phyloP scores from a whole-genome alignment of 768 basidiomycete genomes.

The Suillus plorans region DNA sequence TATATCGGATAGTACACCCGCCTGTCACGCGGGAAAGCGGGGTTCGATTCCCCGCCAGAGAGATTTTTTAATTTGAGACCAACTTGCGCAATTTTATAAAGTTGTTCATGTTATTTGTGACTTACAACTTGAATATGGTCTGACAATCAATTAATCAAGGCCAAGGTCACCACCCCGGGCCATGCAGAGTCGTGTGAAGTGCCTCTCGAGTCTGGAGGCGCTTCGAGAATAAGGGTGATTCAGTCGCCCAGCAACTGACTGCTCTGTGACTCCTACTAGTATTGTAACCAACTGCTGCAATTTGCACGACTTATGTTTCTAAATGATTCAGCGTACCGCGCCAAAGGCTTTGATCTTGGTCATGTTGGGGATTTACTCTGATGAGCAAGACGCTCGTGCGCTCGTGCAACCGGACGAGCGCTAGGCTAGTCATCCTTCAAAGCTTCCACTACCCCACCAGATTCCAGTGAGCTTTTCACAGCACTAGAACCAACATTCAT shows the following conservation, averaged over 20 bases:
- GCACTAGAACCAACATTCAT: neutral
- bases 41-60: constrained; percentile 36
- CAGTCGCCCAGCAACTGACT: too few species aligned
- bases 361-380: too few species aligned
- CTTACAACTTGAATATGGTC: too few species aligned
- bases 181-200: too few species aligned
- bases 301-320: neutral
- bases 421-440: neutral
- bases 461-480: neutral
- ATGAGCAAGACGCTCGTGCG: neutral
- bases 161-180: too few species aligned
- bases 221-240: too few species aligned
- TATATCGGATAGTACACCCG: constrained; percentile 43
- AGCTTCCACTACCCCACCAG: neutral
- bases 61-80: constrained; percentile 5
- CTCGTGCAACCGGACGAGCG: neutral
- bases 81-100: too few species aligned
- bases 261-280: too few species aligned
- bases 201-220: too few species aligned
- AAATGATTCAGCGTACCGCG: neutral
- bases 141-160: too few species aligned
- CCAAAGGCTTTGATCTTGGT: too few species aligned
- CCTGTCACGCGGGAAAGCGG: constrained; percentile 31
- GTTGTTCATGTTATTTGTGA: too few species aligned
- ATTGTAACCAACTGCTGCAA: neutral